Conservation (phyloP, 768 basidiomycete genomes). For the Boletus coccyginus region DNA sequence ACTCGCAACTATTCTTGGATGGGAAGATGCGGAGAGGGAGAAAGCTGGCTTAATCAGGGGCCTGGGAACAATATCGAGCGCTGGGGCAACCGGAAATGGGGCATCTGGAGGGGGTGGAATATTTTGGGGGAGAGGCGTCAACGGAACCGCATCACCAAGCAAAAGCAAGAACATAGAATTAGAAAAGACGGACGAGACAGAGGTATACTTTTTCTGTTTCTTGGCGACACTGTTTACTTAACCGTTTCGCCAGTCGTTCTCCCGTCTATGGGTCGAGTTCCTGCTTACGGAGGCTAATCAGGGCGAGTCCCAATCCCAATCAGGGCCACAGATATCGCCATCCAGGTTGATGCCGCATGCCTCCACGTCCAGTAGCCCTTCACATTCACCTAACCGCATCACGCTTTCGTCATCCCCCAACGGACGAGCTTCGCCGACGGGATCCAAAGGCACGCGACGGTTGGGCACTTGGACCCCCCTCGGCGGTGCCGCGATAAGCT, state of each 20-base stretch:
- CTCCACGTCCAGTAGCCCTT: constrained; percentile 41
- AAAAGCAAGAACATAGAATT: constrained; percentile 49
- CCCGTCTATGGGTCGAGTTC: constrained; percentile 97
- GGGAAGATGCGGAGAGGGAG: constrained; percentile 89
- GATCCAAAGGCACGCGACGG: constrained; percentile 33
- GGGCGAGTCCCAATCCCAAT: constrained; percentile 27
- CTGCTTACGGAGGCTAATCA: constrained; percentile 84
- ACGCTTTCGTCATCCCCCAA: constrained; percentile 2
- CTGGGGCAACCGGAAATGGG: constrained; percentile 18
- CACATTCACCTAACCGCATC: constrained; percentile 20
- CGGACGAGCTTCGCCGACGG: constrained; percentile 19
- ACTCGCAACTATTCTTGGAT: constrained; percentile 85
- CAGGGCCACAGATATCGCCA: constrained; percentile 12
- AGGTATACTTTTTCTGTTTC: constrained; percentile 45
- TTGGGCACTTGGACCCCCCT: constrained; percentile 38
- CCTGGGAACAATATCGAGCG: constrained; percentile 52
- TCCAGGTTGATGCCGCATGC: constrained; percentile 28
- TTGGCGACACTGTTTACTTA: not conserved
- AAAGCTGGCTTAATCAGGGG: constrained; percentile 60
- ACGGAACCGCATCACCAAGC: constrained; percentile 27
- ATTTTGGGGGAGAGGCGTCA: constrained; percentile 20
- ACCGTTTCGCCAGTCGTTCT: constrained; percentile 71
- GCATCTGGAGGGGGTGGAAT: constrained; percentile 17
- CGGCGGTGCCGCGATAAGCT: constrained; percentile 32
- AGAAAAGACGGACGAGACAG: constrained; percentile 81